Percentiles rank a stretch among this genome's conserved stretches.
Conservation (phyloP, 352 stramenopile species). For the Phytophthora lateralis region DNA sequence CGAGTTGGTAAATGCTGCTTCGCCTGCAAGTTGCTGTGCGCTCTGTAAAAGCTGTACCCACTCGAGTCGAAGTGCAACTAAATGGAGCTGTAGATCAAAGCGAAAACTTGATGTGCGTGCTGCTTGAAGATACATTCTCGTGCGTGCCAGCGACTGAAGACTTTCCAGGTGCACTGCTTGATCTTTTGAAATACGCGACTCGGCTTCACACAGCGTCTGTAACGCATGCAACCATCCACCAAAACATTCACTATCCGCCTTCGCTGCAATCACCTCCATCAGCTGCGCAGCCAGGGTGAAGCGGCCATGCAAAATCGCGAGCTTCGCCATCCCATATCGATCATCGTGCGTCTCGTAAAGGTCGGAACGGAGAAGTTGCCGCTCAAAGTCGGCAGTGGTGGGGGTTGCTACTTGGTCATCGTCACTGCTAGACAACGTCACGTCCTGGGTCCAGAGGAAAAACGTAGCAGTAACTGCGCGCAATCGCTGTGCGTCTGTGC, state of each 20-base stretch:
- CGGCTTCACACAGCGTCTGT: constrained; percentile 37
- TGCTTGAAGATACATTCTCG: constrained; percentile 40
- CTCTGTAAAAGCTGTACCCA: constrained; percentile 53
- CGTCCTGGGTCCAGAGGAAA: constrained; percentile 39
- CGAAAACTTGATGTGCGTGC: constrained; percentile 42
- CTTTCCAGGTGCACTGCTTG: constrained; percentile 33
- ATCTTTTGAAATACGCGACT: constrained; percentile 32
- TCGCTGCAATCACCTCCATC: constrained; percentile 28
- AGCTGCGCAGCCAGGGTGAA: constrained; percentile 36
- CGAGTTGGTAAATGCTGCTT: constrained; percentile 45
- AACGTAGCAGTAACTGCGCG: constrained; percentile 34
- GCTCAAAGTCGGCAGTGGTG: constrained; percentile 23
- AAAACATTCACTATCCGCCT: constrained; percentile 48
- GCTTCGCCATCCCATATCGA: constrained; percentile 52
- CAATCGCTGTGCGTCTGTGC: constrained; percentile 26
- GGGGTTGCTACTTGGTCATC: constrained; percentile 6
- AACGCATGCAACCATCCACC: constrained; percentile 53
- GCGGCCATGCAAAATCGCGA: constrained; percentile 44
- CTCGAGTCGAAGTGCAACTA: constrained; percentile 41
- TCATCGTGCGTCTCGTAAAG: constrained; percentile 40
- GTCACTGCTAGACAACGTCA: background rate
- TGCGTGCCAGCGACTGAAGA: constrained; percentile 31
- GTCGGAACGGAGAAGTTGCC: constrained; percentile 19
- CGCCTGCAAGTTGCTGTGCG: constrained; percentile 50
- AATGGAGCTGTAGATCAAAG: constrained; percentile 51